Conservation (phyloP, 1,284 basidiomycete species). For the Uromyces viciae-fabae region DNA sequence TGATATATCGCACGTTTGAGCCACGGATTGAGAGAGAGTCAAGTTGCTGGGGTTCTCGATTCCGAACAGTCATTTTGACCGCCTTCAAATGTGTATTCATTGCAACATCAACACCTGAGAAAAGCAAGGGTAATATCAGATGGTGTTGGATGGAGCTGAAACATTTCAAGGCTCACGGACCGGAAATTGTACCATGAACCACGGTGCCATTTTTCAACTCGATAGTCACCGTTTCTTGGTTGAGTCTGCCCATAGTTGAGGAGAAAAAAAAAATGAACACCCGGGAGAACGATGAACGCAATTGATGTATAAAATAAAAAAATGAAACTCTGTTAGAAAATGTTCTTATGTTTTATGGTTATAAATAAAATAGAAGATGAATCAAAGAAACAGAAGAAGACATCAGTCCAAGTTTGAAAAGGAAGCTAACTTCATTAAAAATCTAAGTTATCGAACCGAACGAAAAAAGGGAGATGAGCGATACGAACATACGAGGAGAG, state of each 20-base stretch:
- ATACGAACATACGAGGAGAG: neutral
- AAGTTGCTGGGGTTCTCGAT: slow-evolving; percentile 65
- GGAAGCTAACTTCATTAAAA: slow-evolving; percentile 41
- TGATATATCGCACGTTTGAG: slow-evolving; percentile 71
- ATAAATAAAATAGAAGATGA: neutral
- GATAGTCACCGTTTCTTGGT: slow-evolving; percentile 97
- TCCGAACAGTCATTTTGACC: slow-evolving; percentile 76
- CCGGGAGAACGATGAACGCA: neutral
- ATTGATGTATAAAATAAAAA: neutral
- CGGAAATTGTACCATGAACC: slow-evolving; percentile 94
- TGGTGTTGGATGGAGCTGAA: neutral
- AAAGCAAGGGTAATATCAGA: neutral
- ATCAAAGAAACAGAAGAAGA: neutral
- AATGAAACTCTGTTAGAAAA: neutral
- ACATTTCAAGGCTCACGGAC: slow-evolving; percentile 57
- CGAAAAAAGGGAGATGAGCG: neutral
- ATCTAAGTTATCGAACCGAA: neutral
- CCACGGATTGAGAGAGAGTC: slow-evolving; percentile 55
- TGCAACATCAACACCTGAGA: slow-evolving; percentile 52
- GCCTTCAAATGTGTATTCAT: slow-evolving; percentile 55
- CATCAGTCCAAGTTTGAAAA: slow-evolving; percentile 10
- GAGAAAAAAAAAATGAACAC: neutral
- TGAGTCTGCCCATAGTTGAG: slow-evolving; percentile 66
- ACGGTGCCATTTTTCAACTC: slow-evolving; percentile 97
- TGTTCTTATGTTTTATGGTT: neutral